Evolutionary conservation across 495 filamentous ascomycete species (phyloP), one percentile per base, ranked within the genome.

Genomic region (Xylaria longipes): DNA sequence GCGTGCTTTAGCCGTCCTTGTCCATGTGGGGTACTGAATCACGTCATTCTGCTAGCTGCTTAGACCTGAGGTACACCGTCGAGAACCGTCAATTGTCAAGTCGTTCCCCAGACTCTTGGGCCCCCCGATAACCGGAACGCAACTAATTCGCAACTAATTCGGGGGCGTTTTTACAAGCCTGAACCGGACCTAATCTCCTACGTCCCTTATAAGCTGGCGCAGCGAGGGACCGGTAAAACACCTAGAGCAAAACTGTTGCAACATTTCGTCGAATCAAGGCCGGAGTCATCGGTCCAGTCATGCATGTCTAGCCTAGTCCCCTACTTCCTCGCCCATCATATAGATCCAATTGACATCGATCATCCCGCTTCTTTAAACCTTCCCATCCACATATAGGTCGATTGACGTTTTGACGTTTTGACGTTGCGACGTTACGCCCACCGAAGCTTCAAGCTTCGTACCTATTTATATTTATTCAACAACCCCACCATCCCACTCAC

Each of bases 51-150:
- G 22, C 57, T 58, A 45, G n/a, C 37, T 46, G n/a, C 22, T 39
- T 29, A 14, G 39, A 39, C 3, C 29, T 33, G 20, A 52, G n/a
- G 9, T 29, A 15, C 68, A n/a, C 31, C 20, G 45, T 56, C 46
- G 43, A 50, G 68, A 56, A 29, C 46, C 29, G 25, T 46, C 60
- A 50, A 14, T 57, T 57, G 58, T 37, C 29, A 61, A 61, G 58
- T 61, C 11, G 58, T 70, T 71, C 69, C 69, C 69, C 69, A 48
- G 69, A 71, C 39, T 72, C 41, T 43, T 56, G n/a, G 46, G 37
- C 54, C 41, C 54, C 41, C 58, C 74, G 65, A 69, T 39, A 68
- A 66, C 67, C 65, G 65, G 64, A 67, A 68, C 54, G 29, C 52
- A 31, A 54, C 33, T 68, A 56, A 11, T 48, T 41, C n/a, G 29